Percentiles rank a stretch among this genome's conserved stretches.
These are phyloP conservation scores for Otatea glauca DNA, from an alignment of 176 grass and related monocot genomes.

Conservation along the genomic window DNA sequence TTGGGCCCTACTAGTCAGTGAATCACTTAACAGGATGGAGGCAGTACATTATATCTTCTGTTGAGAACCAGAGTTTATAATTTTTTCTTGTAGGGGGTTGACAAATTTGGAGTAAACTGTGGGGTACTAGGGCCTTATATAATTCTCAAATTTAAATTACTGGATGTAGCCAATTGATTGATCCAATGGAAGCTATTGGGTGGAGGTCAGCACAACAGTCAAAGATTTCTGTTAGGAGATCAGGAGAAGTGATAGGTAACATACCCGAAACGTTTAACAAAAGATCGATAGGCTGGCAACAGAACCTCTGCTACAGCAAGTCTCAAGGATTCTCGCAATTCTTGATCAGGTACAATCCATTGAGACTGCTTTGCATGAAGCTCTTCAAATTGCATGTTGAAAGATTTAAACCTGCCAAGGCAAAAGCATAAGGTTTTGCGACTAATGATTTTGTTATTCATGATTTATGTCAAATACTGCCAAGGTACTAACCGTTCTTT, in stretches of 20 bases:
- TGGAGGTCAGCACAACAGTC: not conserved
- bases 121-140: not conserved
- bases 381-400: slow-evolving; percentile 94
- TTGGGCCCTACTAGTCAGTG: not conserved
- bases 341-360: slow-evolving; percentile 89
- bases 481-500: slow-evolving; percentile 70
- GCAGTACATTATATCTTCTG: too few species aligned
- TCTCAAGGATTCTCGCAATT: slow-evolving; percentile 88
- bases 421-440: slow-evolving; percentile 9
- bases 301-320: slow-evolving; percentile 90
- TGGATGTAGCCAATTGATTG: not conserved
- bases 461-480: not conserved
- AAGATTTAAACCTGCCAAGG: slow-evolving; percentile 78
- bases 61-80: too few species aligned
- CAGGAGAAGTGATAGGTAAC: slow-evolving; percentile 23
- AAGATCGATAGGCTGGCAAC: slow-evolving; percentile 90
- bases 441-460: not conserved
- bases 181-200: slow-evolving; percentile 6
- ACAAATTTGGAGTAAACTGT: not conserved
- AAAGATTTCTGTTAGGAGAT: not conserved
- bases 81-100: too few species aligned
- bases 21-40: slow-evolving; percentile 11
- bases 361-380: slow-evolving; percentile 84
- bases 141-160: slow-evolving; percentile 2
- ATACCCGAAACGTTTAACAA: slow-evolving; percentile 90